Conservation (phyloP, 208 protist genomes). For the Acanthamoeba culbertsoni region DNA sequence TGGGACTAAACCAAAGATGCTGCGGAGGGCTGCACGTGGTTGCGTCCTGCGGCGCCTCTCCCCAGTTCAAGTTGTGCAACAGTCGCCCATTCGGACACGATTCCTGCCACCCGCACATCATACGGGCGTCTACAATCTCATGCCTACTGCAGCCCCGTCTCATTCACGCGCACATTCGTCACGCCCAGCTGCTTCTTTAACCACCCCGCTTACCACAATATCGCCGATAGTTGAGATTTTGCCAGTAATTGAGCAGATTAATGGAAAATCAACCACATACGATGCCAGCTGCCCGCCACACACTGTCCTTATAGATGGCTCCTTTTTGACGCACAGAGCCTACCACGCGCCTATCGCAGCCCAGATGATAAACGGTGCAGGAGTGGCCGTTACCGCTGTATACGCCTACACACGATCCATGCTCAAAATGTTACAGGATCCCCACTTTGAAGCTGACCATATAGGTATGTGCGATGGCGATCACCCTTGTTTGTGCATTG, state of each 20-base stretch:
- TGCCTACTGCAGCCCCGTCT: too few relatives aligned
- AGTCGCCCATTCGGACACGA: too few relatives aligned
- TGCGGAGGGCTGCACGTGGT: too few relatives aligned
- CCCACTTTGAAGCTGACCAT: background rate
- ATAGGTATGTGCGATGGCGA: background rate
- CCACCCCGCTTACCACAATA: too few relatives aligned
- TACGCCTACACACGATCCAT: constrained; percentile 26
- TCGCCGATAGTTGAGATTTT: too few relatives aligned
- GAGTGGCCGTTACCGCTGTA: background rate
- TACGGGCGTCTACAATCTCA: too few relatives aligned
- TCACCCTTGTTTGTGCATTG: background rate
- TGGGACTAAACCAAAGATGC: too few relatives aligned
- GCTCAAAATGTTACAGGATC: constrained; percentile 7
- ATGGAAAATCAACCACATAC: background rate
- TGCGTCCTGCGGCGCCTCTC: too few relatives aligned
- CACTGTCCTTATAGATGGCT: constrained; percentile 26
- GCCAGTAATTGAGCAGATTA: background rate
- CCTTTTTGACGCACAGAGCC: background rate
- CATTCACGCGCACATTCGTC: too few relatives aligned
- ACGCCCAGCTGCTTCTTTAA: too few relatives aligned
- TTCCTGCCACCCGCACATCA: too few relatives aligned
- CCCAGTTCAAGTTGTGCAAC: too few relatives aligned
- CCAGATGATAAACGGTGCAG: background rate
- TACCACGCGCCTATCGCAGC: background rate
- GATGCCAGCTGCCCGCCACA: background rate